A percentile compares a stretch with the other conserved stretches of the same genome.
Conservation (phyloP, 179 eudicot genomes). For the Beta corolliflora region DNA sequence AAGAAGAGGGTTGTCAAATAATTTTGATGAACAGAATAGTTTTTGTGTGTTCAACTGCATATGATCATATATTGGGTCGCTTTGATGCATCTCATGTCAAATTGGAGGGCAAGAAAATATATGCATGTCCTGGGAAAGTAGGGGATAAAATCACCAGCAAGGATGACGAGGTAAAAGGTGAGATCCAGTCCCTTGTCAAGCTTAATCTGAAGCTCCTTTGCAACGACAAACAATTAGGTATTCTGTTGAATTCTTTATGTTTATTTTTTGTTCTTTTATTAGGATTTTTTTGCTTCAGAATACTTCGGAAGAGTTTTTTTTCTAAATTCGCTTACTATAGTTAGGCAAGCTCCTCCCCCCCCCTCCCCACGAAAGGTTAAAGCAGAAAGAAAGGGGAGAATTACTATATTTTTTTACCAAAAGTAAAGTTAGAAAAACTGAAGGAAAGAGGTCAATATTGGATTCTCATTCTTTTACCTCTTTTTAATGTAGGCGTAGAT, state of each 20-base stretch:
- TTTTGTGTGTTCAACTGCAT: conserved; percentile 31
- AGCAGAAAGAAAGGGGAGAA: neutral
- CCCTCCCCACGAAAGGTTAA: neutral
- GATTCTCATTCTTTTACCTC: neutral
- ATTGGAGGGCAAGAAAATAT: conserved; percentile 18
- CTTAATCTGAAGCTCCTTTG: conserved; percentile 72
- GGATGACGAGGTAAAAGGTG: conserved; percentile 61
- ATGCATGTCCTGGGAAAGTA: conserved; percentile 19
- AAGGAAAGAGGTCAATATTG: neutral
- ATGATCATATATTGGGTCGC: conserved; percentile 20
- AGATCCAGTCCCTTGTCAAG: conserved; percentile 85
- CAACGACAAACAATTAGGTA: conserved; percentile 66
- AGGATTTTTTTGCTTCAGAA: neutral
- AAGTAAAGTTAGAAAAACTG: too few species aligned
- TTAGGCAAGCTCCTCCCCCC: too few species aligned
- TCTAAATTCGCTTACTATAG: neutral
- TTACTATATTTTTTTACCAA: neutral
- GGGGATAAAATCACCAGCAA: conserved; percentile 25
- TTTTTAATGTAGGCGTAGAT: conserved; percentile 47
- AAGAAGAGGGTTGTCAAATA: conserved; percentile 16
- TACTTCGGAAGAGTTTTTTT: neutral
- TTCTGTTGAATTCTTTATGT: conserved; percentile 7
- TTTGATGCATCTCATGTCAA: conserved; percentile 33
- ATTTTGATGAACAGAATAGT: conserved; percentile 1
- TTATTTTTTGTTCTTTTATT: neutral